These are phyloP conservation scores for Papiliotrema terrestris DNA, from an alignment of 1,284 basidiomycete species.

Conservation along the genomic window DNA sequence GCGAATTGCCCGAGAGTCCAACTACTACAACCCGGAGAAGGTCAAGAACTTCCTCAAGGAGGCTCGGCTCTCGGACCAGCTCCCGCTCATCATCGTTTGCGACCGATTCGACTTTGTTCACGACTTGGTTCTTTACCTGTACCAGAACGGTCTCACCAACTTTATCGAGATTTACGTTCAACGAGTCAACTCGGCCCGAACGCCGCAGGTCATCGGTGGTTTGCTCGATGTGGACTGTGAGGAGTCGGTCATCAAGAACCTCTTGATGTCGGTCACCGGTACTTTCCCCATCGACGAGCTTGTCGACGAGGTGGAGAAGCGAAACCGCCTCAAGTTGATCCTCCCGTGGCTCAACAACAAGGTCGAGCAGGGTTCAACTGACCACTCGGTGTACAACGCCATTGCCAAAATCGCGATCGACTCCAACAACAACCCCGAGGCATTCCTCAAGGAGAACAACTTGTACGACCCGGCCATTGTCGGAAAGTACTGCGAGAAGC, in stretches of 20 bases:
- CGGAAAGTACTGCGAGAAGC: slow-evolving; percentile 98
- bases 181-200: slow-evolving; percentile 92
- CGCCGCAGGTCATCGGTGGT: slow-evolving; percentile 97
- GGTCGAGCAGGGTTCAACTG: slow-evolving; percentile 87
- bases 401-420: slow-evolving; percentile 98
- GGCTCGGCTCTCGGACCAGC: slow-evolving; percentile 92
- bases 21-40: slow-evolving; percentile 98
- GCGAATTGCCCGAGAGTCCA: slow-evolving; percentile 96
- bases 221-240: slow-evolving; percentile 98
- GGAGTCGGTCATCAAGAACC: slow-evolving; percentile 89
- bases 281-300: slow-evolving; percentile 98
- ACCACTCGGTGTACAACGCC: slow-evolving; percentile 91
- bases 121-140: slow-evolving; percentile 96
- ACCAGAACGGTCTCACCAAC: slow-evolving; percentile 94
- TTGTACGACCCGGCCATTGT: slow-evolving; percentile 90
- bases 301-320: slow-evolving; percentile 93
- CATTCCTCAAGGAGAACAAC: slow-evolving; percentile 98
- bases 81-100: slow-evolving; percentile 99
- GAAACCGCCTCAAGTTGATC: slow-evolving; percentile 94
- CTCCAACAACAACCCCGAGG: slow-evolving; percentile 96
- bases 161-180: slow-evolving; percentile 99
- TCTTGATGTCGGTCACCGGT: slow-evolving; percentile 90
- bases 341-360: slow-evolving; percentile 94
- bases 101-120: slow-evolving; percentile 99
- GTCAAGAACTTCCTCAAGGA: slow-evolving; percentile 99